phyloP scores from a whole-genome alignment of 176 grass and related monocot genomes.

The Zoysia pacifica region DNA sequence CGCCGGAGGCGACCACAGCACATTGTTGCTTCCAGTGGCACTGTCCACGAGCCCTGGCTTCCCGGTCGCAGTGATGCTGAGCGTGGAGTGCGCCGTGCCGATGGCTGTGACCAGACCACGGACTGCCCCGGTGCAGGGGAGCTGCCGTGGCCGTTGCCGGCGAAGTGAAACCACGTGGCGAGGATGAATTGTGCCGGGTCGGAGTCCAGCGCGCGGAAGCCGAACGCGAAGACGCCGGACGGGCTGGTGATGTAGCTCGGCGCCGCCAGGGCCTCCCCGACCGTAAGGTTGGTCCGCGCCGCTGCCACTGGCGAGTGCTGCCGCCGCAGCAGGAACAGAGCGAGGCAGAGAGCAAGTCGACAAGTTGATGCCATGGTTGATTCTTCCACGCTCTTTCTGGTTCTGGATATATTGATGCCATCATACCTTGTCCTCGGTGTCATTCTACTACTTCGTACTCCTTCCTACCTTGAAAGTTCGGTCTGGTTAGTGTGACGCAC shows the following conservation, averaged over 20 bases:
- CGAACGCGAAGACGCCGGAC: slow-evolving; percentile 10
- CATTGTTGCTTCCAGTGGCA: not conserved
- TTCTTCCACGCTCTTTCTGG: not conserved
- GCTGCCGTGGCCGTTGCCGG: not conserved
- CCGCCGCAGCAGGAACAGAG: not conserved
- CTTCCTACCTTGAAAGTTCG: too few species aligned
- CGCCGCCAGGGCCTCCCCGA: not conserved
- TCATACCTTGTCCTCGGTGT: too few species aligned
- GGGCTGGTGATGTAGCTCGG: not conserved
- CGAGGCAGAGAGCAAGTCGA: not conserved
- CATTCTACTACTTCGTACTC: too few species aligned
- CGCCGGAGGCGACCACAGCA: not conserved
- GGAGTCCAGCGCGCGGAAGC: slow-evolving; percentile 4
- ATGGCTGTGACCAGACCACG: not conserved
- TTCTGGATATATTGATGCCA: too few species aligned
- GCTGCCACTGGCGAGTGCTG: not conserved
- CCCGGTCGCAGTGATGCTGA: not conserved
- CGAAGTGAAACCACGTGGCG: not conserved
- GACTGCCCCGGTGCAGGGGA: not conserved
- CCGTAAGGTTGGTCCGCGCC: not conserved
- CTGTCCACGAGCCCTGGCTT: not conserved
- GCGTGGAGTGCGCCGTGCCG: not conserved
- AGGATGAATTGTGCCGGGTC: not conserved
- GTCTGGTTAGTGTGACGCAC: too few species aligned
- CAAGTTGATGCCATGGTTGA: not conserved